Evolutionary conservation across 495 filamentous ascomycete species (phyloP).

Genomic region (Aspergillus homomorphus): DNA sequence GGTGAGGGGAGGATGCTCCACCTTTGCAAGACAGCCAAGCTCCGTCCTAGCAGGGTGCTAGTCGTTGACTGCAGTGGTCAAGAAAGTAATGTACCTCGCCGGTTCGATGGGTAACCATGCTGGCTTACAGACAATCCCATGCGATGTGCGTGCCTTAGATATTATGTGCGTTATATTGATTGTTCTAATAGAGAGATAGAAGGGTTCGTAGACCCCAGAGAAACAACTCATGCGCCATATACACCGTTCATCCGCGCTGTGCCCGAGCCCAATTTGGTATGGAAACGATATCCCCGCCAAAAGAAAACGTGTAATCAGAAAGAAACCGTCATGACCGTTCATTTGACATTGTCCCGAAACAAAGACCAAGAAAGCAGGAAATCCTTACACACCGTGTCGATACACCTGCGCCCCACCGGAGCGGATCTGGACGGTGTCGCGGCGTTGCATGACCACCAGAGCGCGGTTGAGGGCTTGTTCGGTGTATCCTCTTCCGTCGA

Average conservation of each 20-base stretch:
- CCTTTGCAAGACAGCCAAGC: not conserved
- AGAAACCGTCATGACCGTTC: slow-evolving; percentile 10
- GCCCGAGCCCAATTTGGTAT: slow-evolving; percentile 17
- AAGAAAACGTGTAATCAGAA: slow-evolving; percentile 3
- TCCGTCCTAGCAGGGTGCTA: not conserved
- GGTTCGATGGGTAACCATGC: no score
- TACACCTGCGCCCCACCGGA: slow-evolving; percentile 88
- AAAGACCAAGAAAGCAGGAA: slow-evolving; percentile 19
- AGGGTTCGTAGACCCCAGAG: slow-evolving; percentile 3
- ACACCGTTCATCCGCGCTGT: slow-evolving; percentile 19
- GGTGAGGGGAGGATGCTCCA: not conserved
- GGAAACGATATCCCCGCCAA: slow-evolving; percentile 8
- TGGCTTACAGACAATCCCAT: no score
- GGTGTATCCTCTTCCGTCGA: slow-evolving; percentile 79
- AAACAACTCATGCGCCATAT: slow-evolving; percentile 13
- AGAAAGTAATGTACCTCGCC: no score
- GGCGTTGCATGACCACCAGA: slow-evolving; percentile 77
- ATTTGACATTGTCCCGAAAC: slow-evolving; percentile 8
- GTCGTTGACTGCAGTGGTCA: not conserved
- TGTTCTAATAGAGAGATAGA: slow-evolving; percentile 3
- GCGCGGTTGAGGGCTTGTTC: slow-evolving; percentile 84
- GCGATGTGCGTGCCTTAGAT: not conserved
- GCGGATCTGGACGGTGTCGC: slow-evolving; percentile 88
- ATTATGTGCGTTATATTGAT: not conserved
- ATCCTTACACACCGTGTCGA: slow-evolving; percentile 60